Percentiles rank a stretch among this genome's conserved stretches.
phyloP scores from a whole-genome alignment of 768 basidiomycete genomes.

The Mycena epipterygia region DNA sequence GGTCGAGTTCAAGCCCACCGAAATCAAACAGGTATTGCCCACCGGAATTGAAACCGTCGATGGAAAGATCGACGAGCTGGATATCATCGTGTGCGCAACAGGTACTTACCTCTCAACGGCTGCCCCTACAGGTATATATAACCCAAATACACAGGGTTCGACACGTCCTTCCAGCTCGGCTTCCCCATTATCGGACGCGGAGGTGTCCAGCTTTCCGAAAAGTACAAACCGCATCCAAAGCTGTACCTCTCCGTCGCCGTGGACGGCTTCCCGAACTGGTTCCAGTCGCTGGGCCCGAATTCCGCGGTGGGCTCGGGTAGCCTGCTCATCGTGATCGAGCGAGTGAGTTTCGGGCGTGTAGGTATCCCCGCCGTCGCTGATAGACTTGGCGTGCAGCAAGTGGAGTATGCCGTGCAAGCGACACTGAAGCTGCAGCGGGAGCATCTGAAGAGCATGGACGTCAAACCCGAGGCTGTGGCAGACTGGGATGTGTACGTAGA shows the following conservation, averaged over 20 bases:
- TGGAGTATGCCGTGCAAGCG: conserved; percentile 68
- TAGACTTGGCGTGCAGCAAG: conserved; percentile 45
- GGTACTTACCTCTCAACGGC: conserved; percentile 50
- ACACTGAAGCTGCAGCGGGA: conserved; percentile 75
- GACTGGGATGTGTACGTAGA: conserved; percentile 75
- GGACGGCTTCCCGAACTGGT: conserved; percentile 81
- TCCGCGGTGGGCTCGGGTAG: conserved; percentile 66
- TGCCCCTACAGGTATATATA: neutral
- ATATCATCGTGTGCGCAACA: conserved; percentile 73
- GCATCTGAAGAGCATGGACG: conserved; percentile 71
- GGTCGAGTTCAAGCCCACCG: conserved; percentile 66
- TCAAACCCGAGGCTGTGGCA: conserved; percentile 68
- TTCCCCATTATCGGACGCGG: conserved; percentile 69
- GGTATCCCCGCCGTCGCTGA: neutral
- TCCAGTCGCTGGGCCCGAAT: conserved; percentile 70
- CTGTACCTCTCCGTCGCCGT: conserved; percentile 72
- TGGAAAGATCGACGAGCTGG: conserved; percentile 66
- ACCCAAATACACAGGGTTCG: conserved; percentile 58
- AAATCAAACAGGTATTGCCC: conserved; percentile 65
- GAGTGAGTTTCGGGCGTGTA: conserved; percentile 21
- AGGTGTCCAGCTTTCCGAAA: conserved; percentile 65
- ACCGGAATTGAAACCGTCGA: conserved; percentile 70
- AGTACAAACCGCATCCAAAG: conserved; percentile 66
- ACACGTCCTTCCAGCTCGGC: conserved; percentile 61
- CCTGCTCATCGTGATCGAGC: conserved; percentile 69